Evolutionary conservation across 345 rosid genomes (phyloP).

Genomic region (Sapria himalayana): DNA sequence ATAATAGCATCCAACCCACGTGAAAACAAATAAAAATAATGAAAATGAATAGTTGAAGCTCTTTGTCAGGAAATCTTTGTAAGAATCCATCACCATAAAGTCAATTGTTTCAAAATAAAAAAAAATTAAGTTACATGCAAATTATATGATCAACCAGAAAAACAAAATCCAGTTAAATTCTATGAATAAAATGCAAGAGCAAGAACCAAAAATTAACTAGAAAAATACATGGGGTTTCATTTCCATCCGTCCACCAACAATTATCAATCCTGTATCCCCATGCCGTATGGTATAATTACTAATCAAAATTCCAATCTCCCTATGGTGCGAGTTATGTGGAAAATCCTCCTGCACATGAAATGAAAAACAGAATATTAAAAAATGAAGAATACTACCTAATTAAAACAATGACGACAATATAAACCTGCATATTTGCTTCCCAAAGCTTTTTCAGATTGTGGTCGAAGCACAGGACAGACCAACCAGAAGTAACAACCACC

Average conservation of each 20-base stretch:
- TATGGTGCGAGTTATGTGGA: slow-evolving; percentile 77
- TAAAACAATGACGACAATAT: not conserved
- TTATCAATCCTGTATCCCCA: slow-evolving; percentile 67
- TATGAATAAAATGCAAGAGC: not conserved
- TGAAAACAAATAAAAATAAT: too few species aligned
- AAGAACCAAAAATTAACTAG: too few species aligned
- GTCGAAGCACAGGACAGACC: slow-evolving; percentile 94
- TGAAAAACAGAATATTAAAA: not conserved
- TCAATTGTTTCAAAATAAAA: too few species aligned
- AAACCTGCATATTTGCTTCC: slow-evolving; percentile 86
- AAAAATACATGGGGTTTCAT: slow-evolving; percentile 71
- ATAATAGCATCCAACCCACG: too few species aligned
- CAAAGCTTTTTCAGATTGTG: slow-evolving; percentile 86
- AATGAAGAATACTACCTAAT: not conserved
- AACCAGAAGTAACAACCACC: slow-evolving; percentile 90
- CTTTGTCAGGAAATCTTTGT: too few species aligned
- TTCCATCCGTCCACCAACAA: slow-evolving; percentile 96
- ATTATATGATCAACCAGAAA: too few species aligned
- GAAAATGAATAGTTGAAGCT: too few species aligned
- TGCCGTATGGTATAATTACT: slow-evolving; percentile 79
- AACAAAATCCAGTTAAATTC: too few species aligned
- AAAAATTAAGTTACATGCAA: too few species aligned
- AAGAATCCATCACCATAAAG: too few species aligned
- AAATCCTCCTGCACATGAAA: slow-evolving; percentile 49
- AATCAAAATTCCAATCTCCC: slow-evolving; percentile 60